A percentile compares a stretch with the other conserved stretches of the same genome.
Evolutionary conservation across 352 stramenopile genomes (phyloP).

Genomic region (Phytopythium litorale): DNA sequence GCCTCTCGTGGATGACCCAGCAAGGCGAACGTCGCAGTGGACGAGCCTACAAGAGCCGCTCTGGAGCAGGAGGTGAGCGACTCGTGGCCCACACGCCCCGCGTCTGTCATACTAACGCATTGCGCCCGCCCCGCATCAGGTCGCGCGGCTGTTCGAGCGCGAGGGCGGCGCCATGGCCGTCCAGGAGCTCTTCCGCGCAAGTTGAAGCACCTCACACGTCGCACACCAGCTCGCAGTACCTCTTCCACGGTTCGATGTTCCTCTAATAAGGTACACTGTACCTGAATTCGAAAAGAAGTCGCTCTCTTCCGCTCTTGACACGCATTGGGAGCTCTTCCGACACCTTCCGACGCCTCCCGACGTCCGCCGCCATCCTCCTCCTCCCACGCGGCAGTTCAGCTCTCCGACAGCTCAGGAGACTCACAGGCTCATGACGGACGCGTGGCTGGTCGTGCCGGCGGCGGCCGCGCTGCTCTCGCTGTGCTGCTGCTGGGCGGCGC

Average conservation of each 20-base stretch:
- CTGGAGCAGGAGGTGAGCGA: background rate
- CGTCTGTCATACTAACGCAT: background rate
- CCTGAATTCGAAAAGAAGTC: background rate
- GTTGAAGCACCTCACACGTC: constrained; percentile 7
- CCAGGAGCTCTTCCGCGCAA: background rate
- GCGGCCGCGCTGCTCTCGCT: constrained; percentile 38
- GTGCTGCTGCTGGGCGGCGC: constrained; percentile 28
- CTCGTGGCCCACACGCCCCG: background rate
- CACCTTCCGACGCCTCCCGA: background rate
- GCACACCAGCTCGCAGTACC: background rate
- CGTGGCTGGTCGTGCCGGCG: constrained; percentile 29
- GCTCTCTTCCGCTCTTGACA: constrained; percentile 5
- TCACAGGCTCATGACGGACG: constrained; percentile 14
- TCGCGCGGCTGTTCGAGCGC: constrained; percentile 3
- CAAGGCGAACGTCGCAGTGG: constrained; percentile 4
- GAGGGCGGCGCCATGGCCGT: background rate
- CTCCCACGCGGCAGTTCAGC: background rate
- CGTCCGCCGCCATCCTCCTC: background rate
- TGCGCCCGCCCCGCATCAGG: background rate
- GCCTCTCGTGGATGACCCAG: background rate
- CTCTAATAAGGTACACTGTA: background rate
- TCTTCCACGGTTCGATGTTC: background rate
- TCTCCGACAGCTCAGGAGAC: background rate
- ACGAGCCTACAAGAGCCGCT: background rate
- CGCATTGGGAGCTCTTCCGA: background rate